Base-by-base conservation (phyloP, 805 yeast genomes). In the Candida sakaeoensis region DNA sequence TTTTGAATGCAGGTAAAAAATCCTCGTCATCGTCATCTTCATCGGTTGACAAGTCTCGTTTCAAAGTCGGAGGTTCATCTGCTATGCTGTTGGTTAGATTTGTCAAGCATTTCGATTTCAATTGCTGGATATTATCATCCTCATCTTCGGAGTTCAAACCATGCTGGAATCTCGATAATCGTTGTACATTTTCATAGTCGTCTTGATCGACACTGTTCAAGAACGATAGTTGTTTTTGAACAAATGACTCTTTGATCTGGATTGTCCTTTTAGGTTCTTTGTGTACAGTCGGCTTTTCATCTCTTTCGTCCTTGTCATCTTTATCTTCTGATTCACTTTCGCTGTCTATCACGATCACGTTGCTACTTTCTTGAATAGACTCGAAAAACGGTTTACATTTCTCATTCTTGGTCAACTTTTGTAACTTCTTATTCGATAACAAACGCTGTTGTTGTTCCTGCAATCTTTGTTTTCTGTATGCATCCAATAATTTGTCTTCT, bases 341-440 rank as follows among this genome's bases (percentile, higher is more conserved):
- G 23, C 53, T 54, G 32, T 62, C 66, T 2, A 53, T 47, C 3
- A 40, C 54, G 10, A 57, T 54, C 2, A 54, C 60, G 5, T 46
- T 45, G 16, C 51, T 52, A 32, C 71, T 75, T 17, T 77, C 82
- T 15, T 79, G 71, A 41, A 80, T 77, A 14, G 82, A 70, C 26
- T 77, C 78, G 53, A 80, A 84, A 51, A 85, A 85, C 1, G 91
- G 86, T 48, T 72, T 70, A 2, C 85, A 66, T 48, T 72, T 80
- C 10, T 77, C 75, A 49, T 76, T 75, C 39, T 74, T 70, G 0
- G 77, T 63, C 38, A 77, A 49, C 26, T 58, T 63, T 37, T 62
- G 63, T 25, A 67, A 53, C 39, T 71, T 67, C 41, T 68, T 71
- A 55, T 69, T 67, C 45, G 72, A 72, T 50, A 72, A 46, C 46